Base-by-base conservation (phyloP, 2,329 filamentous ascomycete species). In the Rutstroemia sp. region DNA sequence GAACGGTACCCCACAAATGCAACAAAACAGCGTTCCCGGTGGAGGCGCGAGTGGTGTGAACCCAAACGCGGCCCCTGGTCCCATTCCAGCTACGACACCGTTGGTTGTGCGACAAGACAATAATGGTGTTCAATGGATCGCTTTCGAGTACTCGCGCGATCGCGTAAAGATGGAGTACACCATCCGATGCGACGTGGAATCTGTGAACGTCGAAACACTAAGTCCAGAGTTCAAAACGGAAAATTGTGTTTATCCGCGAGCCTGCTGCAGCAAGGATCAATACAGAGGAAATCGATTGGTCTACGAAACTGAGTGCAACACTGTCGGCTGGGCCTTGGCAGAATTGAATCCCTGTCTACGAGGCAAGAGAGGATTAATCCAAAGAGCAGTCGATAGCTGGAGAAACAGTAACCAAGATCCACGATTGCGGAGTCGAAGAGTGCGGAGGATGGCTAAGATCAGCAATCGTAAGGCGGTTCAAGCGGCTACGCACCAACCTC, bases 161-260 rank as follows among this genome's bases (percentile, higher is more conserved):
- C 82, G 92, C 47, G 92, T 97, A 64, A 99, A 99, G 82, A 96
- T 97, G 91, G 92, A 97, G 73, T 99, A 99, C 74, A 96, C 92
- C 1, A 99, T 99, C 67, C 87, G 94, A 52, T 97, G 94, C 71
- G 94, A 97, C 66, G 94, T 97, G 19, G 94, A 97, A 74, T 96
- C 92, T 0, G 91, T 99, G 60, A 91, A 92, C 68, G 91, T 92
- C 46, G 91, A 96, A 56, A 86, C 86, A 60, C 80, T 99, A 17
- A 82, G 83, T 46, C 78, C 83, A 61, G 92, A 97, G 62, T 97
- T 97, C 80, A 97, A 96, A 78, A 89, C 89, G 8, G 92, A 96
- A 71, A 99, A 99, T 75, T 97, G 94, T 70, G 94, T 99, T 14
- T 99, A 97, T 69, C 94, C 94, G 3, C 84, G 94, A 58, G 94